Conservation (phyloP, 805 yeast species). For the Candida ulmi region DNA sequence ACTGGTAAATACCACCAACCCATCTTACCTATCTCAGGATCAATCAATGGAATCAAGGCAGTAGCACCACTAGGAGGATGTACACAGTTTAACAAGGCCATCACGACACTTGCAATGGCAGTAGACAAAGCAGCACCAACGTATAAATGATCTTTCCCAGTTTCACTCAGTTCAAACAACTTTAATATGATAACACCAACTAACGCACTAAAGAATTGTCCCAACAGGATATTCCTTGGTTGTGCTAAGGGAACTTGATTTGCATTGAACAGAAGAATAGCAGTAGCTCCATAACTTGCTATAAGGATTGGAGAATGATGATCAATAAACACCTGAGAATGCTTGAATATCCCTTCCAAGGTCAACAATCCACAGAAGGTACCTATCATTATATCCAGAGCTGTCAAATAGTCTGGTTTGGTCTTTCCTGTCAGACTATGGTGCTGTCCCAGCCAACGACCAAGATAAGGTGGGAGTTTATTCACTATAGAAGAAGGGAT, state of each 20-base stretch:
- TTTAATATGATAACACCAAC: conserved; percentile 51
- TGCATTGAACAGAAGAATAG: conserved; percentile 52
- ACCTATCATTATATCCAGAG: conserved; percentile 42
- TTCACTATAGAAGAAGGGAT: conserved; percentile 21
- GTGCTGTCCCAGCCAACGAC: conserved; percentile 37
- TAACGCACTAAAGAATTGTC: conserved; percentile 48
- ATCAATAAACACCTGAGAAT: conserved; percentile 29
- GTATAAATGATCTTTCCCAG: conserved; percentile 46
- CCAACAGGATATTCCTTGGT: conserved; percentile 53
- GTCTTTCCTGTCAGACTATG: conserved; percentile 20
- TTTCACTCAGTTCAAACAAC: conserved; percentile 40
- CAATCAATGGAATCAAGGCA: conserved; percentile 51
- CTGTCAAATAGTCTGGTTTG: conserved; percentile 32
- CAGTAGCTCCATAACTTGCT: conserved; percentile 59
- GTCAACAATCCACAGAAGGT: conserved; percentile 41
- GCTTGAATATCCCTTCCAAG: conserved; percentile 40
- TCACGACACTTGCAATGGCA: conserved; percentile 44
- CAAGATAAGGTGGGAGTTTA: conserved; percentile 29
- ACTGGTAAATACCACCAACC: conserved; percentile 65
- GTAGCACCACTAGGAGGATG: conserved; percentile 76
- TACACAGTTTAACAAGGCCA: conserved; percentile 49
- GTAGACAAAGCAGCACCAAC: conserved; percentile 54
- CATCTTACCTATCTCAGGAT: conserved; percentile 37
- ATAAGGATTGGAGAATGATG: conserved; percentile 43
- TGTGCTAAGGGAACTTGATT: conserved; percentile 56